Base-by-base conservation (phyloP, 1,284 basidiomycete genomes). In the Phenoliferia sp. region DNA sequence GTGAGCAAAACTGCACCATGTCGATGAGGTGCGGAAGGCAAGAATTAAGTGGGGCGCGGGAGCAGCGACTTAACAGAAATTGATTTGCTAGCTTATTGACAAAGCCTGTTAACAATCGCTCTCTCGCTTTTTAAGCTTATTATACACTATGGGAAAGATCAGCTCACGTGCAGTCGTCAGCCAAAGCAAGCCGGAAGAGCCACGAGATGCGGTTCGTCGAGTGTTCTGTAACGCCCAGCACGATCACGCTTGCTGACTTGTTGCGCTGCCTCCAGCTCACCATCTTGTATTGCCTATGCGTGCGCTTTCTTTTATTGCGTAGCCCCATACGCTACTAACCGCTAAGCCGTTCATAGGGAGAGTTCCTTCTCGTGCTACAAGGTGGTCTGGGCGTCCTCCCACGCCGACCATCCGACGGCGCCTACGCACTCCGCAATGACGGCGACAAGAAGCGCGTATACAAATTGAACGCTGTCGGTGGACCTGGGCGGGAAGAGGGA, bases 321-420 rank as follows among this genome's bases (percentile, higher is more conserved):
- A n/a, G n/a, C 36, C 36, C 3, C 1, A 19, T 19, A 7, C 16
- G 15, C 9, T 15, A 10, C 35, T 31, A 17, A 15, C 33, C 39
- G 35, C 58, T 44, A 31, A 31, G 35, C 16, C 36, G 34, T 1
- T 2, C 5, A 17, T 64, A 71, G 66, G 69, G 68, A 28, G 68
- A 69, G 34, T 72, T 68, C 61, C 56, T 66, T 33, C 65, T 71
- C 48, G 70, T 71, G 28, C 26, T 69, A 31, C 62, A 69, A 35
- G 32, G 61, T 7, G 65, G 63, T 2, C 48, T 72, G 31, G 16
- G 54, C 2, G 28, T 62, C 6, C 63, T 70, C 31, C 62, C 68
- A 2, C 62, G 64, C 12, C 62, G 71, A 35, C 71, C 69, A 3
- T 9, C 34, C 56, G 71, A 72, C 55, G 44, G 60, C 9, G 36